A percentile compares a stretch with the other conserved stretches of the same genome.
Conservation (phyloP, 106 monocot species). For the Dactylorhiza incarnata region DNA sequence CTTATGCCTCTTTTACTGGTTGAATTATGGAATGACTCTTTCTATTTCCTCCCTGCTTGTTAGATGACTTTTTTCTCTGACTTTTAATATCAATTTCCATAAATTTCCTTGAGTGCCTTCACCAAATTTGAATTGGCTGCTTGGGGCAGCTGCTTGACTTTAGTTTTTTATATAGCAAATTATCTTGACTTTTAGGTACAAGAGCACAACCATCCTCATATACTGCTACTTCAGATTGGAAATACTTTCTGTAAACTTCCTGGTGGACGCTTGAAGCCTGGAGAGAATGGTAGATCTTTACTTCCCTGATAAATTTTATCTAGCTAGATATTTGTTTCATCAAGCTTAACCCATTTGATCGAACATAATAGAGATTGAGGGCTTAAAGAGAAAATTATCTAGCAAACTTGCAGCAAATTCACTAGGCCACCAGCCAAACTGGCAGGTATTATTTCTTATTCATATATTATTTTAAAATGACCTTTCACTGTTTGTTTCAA, state of each 20-base stretch:
- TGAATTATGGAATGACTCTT: neutral
- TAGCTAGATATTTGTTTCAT: neutral
- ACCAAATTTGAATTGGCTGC: neutral
- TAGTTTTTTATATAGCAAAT: neutral
- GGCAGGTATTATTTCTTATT: constrained; percentile 54
- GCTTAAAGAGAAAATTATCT: constrained; percentile 76
- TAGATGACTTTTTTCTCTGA: neutral
- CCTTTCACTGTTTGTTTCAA: neutral
- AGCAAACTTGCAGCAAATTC: constrained; percentile 87
- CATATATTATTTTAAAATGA: neutral
- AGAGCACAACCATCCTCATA: constrained; percentile 95
- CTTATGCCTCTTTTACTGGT: neutral
- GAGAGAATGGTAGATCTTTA: constrained; percentile 68
- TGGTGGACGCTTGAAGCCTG: constrained; percentile 91
- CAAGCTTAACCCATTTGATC: neutral
- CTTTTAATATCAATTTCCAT: neutral
- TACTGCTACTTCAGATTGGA: constrained; percentile 86
- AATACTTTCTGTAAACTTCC: constrained; percentile 97
- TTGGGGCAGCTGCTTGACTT: neutral
- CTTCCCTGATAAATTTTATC: neutral
- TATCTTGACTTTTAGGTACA: constrained; percentile 53
- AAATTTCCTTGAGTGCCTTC: neutral
- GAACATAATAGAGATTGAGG: constrained; percentile 63
- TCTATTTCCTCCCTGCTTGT: neutral
- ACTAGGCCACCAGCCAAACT: constrained; percentile 61